Conservation (phyloP, 1,284 basidiomycete genomes). For the Tremellales sp. region DNA sequence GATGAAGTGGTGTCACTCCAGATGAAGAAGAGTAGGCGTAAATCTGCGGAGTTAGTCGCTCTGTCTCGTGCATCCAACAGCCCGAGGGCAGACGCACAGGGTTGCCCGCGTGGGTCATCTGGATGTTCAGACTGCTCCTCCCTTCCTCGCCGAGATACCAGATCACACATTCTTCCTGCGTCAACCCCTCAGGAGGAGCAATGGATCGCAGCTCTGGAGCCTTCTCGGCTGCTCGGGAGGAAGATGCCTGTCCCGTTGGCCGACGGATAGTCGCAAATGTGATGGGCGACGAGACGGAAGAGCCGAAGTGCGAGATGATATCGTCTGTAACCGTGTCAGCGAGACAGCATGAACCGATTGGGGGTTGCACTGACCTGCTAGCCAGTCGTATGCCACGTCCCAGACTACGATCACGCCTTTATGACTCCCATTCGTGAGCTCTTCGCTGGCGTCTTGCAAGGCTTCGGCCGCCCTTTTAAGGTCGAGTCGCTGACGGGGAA, state of each 20-base stretch:
- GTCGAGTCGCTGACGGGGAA: conserved; percentile 40
- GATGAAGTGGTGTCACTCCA: conserved; percentile 58
- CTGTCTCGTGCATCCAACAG: not conserved
- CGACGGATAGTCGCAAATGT: conserved; percentile 28
- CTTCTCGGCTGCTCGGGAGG: conserved; percentile 15
- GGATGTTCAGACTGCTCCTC: conserved; percentile 74
- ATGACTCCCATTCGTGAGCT: conserved; percentile 15
- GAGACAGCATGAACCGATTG: not conserved
- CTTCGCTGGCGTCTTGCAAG: conserved; percentile 26
- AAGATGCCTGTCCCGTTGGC: not conserved
- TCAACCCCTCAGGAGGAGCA: conserved; percentile 37
- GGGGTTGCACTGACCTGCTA: conserved; percentile 53
- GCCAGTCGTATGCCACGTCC: conserved; percentile 78
- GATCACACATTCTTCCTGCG: conserved; percentile 51
- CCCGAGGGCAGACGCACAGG: conserved; percentile 39
- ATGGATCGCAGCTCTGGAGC: conserved; percentile 36
- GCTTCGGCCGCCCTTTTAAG: conserved; percentile 21
- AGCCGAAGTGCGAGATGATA: conserved; percentile 20
- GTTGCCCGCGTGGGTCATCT: conserved; percentile 66
- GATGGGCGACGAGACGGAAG: conserved; percentile 15
- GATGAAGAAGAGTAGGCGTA: conserved; percentile 62
- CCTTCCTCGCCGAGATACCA: conserved; percentile 83
- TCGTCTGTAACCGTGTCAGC: conserved; percentile 18
- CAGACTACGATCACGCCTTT: conserved; percentile 60
- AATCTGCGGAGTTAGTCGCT: conserved; percentile 27